phyloP scores from a whole-genome alignment of 176 grass and related monocot genomes.

The barley (Hordeum vulgare) region DNA sequence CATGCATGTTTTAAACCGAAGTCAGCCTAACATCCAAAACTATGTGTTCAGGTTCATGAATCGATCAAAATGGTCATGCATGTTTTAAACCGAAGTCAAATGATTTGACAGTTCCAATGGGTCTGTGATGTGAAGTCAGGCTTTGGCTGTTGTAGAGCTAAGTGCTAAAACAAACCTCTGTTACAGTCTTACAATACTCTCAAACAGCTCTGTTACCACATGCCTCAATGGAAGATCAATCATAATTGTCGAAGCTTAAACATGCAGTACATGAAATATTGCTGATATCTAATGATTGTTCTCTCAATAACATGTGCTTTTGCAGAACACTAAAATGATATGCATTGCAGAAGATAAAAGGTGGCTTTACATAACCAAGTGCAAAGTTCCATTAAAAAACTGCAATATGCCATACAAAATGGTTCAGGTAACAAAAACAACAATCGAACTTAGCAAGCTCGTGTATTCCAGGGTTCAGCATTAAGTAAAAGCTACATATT shows the following conservation, averaged over 20 bases:
- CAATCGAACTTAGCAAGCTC: neutral
- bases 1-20: neutral
- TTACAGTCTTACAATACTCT: neutral
- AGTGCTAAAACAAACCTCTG: neutral
- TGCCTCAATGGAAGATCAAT: neutral
- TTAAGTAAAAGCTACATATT: neutral
- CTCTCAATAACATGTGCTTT: neutral
- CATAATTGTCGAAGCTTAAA: neutral
- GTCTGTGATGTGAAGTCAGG: neutral
- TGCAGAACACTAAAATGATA: neutral
- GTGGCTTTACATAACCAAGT: neutral
- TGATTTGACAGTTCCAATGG: neutral
- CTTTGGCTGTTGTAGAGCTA: neutral
- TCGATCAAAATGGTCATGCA: neutral
- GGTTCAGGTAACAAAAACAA: neutral
- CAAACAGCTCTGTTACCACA: neutral
- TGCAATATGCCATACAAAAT: neutral
- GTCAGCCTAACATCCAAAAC: slow-evolving; percentile 26
- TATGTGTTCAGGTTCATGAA: neutral
- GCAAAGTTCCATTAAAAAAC: neutral
- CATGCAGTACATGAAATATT: neutral
- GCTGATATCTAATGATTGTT: neutral
- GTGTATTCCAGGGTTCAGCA: neutral
- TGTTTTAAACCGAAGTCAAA: neutral
- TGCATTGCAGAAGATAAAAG: neutral